Conservation (phyloP, 2,329 filamentous ascomycete genomes). For the Ceratocystis albifundus region DNA sequence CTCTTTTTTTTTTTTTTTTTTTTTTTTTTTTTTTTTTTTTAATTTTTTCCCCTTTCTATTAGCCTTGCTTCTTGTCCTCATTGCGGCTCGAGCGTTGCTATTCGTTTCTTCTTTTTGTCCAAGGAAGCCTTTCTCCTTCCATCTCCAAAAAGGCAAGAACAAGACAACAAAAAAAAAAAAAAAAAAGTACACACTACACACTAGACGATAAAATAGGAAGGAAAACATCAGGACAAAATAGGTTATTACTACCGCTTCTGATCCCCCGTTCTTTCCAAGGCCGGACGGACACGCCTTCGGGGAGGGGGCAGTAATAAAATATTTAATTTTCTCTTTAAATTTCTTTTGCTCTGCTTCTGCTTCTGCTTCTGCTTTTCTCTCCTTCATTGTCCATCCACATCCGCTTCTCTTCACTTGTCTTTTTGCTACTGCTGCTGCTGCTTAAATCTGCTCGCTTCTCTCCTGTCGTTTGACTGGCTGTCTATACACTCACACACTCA, state of each 20-base stretch:
- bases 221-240: background rate
- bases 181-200: too few relatives aligned
- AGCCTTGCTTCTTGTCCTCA: background rate
- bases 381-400: background rate
- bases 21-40: background rate
- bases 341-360: background rate
- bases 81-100: background rate
- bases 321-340: background rate
- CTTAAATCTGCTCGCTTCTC: background rate
- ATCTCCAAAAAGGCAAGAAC: slow-evolving; percentile 3
- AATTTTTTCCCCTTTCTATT: background rate
- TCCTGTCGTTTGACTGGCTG: too few relatives aligned
- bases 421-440: too few relatives aligned
- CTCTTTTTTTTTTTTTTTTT: background rate
- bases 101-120: background rate
- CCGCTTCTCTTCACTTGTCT: background rate
- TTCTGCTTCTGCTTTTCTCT: background rate
- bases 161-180: background rate
- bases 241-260: slow-evolving; percentile 1
- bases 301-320: too few relatives aligned
- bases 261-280: background rate
- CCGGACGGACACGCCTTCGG: background rate
- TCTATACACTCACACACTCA: too few relatives aligned
- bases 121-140: background rate
- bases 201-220: background rate